Conservation (phyloP, 83 land plant species). For the Isoetes engelmannii region DNA sequence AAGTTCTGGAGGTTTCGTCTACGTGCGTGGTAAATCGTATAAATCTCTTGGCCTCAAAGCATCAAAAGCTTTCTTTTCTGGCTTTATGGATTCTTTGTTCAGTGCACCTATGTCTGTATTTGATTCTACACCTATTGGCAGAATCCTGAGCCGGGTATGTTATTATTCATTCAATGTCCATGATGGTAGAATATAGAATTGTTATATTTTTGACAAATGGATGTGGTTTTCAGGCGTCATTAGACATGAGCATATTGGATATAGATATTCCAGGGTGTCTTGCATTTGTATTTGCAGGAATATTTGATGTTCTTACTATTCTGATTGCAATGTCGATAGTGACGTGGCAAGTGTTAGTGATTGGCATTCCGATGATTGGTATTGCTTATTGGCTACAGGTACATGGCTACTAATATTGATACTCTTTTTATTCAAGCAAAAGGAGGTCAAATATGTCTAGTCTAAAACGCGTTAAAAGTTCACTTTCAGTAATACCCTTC, state of each 20-base stretch:
- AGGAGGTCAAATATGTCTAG: no score
- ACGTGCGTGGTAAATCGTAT: not conserved
- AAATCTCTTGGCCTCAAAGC: conserved; percentile 1
- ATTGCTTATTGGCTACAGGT: not conserved
- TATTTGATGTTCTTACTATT: not conserved
- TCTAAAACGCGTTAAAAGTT: not conserved
- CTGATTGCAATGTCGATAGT: not conserved
- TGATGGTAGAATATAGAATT: not conserved
- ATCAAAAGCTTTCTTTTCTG: conserved; percentile 1
- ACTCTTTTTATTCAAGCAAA: no score
- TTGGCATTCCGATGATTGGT: not conserved
- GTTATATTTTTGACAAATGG: not conserved
- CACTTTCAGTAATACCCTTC: not conserved
- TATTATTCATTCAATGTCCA: not conserved
- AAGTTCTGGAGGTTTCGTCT: not conserved
- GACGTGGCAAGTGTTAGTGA: not conserved
- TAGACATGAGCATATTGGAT: conserved; percentile 8
- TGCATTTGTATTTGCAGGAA: not conserved
- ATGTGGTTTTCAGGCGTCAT: not conserved
- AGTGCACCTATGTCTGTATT: conserved; percentile 6
- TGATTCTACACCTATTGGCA: conserved; percentile 4
- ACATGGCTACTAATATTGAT: not conserved
- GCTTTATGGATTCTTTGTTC: conserved; percentile 7
- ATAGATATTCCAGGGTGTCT: not conserved
- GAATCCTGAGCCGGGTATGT: conserved; percentile 7